Evolutionary conservation across 2,329 filamentous ascomycete genomes (phyloP).

Genomic region (Cladosporium sp.): DNA sequence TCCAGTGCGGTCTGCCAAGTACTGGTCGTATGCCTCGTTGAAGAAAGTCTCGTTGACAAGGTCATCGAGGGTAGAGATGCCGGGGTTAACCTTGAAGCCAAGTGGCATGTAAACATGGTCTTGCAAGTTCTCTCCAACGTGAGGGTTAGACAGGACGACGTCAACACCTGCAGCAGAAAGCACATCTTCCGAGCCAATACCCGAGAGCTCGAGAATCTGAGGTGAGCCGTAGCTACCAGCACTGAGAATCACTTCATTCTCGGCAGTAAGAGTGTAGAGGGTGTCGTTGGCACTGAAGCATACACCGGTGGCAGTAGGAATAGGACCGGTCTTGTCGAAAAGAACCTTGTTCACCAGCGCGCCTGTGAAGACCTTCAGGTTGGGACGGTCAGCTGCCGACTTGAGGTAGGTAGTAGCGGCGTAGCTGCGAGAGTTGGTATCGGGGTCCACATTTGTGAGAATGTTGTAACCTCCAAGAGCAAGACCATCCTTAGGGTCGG

Average conservation of each 20-base stretch:
- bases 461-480: constrained; percentile 27
- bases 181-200: constrained; percentile 58
- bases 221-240: constrained; percentile 46
- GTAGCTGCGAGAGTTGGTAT: constrained; percentile 30
- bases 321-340: constrained; percentile 14
- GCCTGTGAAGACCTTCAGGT: constrained; percentile 20
- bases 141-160: constrained; percentile 59
- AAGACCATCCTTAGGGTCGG: constrained; percentile 24
- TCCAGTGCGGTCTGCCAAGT: constrained; percentile 25
- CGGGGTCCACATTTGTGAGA: constrained; percentile 24
- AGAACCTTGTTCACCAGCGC: constrained; percentile 18
- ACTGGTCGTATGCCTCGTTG: constrained; percentile 20
- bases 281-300: constrained; percentile 16
- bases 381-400: constrained; percentile 17
- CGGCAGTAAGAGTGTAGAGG: constrained; percentile 17
- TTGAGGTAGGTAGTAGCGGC: constrained; percentile 34
- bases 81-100: not conserved
- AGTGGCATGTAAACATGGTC: constrained; percentile 48
- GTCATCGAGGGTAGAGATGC: constrained; percentile 15
- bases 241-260: constrained; percentile 45
- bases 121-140: constrained; percentile 63
- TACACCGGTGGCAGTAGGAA: constrained; percentile 20
- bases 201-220: constrained; percentile 58
- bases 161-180: constrained; percentile 57
- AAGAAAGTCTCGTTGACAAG: constrained; percentile 21